phyloP scores from a whole-genome alignment of 768 basidiomycete genomes.

The Chalciporus piperatus region DNA sequence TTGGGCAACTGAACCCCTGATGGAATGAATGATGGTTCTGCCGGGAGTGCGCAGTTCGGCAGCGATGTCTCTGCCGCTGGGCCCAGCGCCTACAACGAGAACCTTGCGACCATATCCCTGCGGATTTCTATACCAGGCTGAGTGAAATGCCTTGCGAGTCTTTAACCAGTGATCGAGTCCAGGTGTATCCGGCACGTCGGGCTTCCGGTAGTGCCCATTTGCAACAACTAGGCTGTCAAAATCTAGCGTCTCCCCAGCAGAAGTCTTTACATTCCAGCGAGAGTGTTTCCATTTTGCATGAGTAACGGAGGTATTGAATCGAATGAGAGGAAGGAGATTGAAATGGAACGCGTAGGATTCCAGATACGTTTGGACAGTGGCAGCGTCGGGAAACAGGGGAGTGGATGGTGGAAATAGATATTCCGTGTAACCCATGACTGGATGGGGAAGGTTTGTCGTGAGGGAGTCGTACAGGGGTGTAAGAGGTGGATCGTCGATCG shows the following conservation, averaged over 20 bases:
- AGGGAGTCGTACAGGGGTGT: slow-evolving; percentile 78
- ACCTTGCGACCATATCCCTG: slow-evolving; percentile 36
- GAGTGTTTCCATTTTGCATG: slow-evolving; percentile 39
- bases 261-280: slow-evolving; percentile 51
- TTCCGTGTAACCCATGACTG: slow-evolving; percentile 65
- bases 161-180: slow-evolving; percentile 61
- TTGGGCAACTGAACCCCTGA: slow-evolving; percentile 34
- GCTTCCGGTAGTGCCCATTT: slow-evolving; percentile 71
- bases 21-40: slow-evolving; percentile 54
- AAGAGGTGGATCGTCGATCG: slow-evolving; percentile 49
- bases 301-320: slow-evolving; percentile 56
- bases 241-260: slow-evolving; percentile 32
- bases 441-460: slow-evolving; percentile 80
- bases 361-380: slow-evolving; percentile 66
- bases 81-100: slow-evolving; percentile 51
- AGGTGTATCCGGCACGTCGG: slow-evolving; percentile 57
- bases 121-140: slow-evolving; percentile 65
- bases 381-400: slow-evolving; percentile 62
- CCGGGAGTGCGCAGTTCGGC: slow-evolving; percentile 50
- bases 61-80: slow-evolving; percentile 68
- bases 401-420: slow-evolving; percentile 71
- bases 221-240: slow-evolving; percentile 73
- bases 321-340: slow-evolving; percentile 57
- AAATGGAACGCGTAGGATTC: slow-evolving; percentile 63
- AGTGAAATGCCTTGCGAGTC: slow-evolving; percentile 54